These are phyloP conservation scores for Neonothopanus nambi DNA, from an alignment of 1,284 basidiomycete species.

Conservation along the genomic window DNA sequence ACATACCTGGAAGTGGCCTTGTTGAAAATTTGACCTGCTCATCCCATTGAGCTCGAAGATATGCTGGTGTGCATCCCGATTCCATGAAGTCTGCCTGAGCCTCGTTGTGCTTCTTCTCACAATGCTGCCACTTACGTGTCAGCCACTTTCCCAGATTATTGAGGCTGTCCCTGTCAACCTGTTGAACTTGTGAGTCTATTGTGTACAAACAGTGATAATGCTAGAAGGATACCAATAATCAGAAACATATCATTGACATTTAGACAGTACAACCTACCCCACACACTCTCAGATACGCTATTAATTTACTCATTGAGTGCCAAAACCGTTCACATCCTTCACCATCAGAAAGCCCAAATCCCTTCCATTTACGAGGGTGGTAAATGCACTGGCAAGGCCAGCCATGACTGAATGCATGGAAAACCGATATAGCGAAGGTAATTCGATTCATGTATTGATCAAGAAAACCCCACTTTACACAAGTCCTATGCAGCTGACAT, in stretches of 20 bases:
- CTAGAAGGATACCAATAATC: slow-evolving; percentile 15
- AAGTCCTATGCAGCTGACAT: slow-evolving; percentile 1
- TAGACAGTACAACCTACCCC: not conserved
- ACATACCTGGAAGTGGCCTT: not conserved
- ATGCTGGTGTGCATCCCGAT: not conserved
- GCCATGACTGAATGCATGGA: slow-evolving; percentile 34
- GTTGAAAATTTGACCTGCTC: not conserved
- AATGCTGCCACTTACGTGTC: slow-evolving; percentile 8
- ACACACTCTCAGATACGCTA: no score
- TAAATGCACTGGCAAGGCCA: no score
- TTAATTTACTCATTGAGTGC: no score
- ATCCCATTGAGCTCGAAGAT: slow-evolving; percentile 14
- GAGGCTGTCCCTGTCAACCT: slow-evolving; percentile 4
- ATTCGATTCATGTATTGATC: slow-evolving; percentile 21
- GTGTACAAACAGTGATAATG: not conserved
- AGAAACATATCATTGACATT: not conserved
- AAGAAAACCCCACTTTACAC: slow-evolving; percentile 12
- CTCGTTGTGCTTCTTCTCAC: slow-evolving; percentile 18
- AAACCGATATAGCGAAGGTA: slow-evolving; percentile 27
- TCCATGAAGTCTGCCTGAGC: slow-evolving; percentile 7
- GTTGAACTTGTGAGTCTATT: no score
- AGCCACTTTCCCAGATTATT: slow-evolving; percentile 20
- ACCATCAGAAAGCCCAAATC: no score
- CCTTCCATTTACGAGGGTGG: no score
- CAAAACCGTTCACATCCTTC: no score